Evolutionary conservation across 2,329 filamentous ascomycete genomes (phyloP), one percentile per base, ranked within the genome.

Genomic region (Calonectria multiphialidica): DNA sequence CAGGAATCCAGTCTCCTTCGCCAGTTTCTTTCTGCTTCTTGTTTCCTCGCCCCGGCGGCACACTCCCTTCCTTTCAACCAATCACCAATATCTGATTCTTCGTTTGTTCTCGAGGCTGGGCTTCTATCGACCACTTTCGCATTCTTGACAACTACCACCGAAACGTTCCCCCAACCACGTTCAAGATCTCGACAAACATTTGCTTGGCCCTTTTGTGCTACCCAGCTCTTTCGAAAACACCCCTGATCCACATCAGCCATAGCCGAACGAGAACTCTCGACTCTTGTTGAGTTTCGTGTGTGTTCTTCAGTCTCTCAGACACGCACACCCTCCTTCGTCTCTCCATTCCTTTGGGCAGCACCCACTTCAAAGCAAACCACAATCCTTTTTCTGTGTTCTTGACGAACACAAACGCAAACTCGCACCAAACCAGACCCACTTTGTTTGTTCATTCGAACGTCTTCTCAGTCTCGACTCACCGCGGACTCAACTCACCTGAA

Each of bases 1-100:
- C 72, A 78, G 76, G 76, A 78, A 79, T 75, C 76, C 68, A 50
- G 59, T 62, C 65, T 57, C 28, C 66, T 64, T 68, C 55, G 42
- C 62, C 68, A 68, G 55, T 67, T 75, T 71, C 71, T 71, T 71
- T 69, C 68, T 71, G 57, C 59, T 65, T 70, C 37, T 72, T 75
- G 70, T 66, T 65, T 50, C 45, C 59, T 66, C 67, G 69, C 69
- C 69, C 69, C 25, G 69, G 69, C 15, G 69, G 69, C 65, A 71
- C 69, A 47, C 40, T 71, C 47, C 63, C 69, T 71, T 63, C 49
- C 42, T 64, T 50, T 71, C 37, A 23, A 59, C 50, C 40, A 21
- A 30, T 50, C 25, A 37, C 12, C 33, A 18, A 47, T 12, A 47
- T 66, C 40, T 53, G 21, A 30, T 47, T 57, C 61, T 47, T 23